Conservation (phyloP, 2,329 filamentous ascomycete genomes). For the Lizonia empirigonia region DNA sequence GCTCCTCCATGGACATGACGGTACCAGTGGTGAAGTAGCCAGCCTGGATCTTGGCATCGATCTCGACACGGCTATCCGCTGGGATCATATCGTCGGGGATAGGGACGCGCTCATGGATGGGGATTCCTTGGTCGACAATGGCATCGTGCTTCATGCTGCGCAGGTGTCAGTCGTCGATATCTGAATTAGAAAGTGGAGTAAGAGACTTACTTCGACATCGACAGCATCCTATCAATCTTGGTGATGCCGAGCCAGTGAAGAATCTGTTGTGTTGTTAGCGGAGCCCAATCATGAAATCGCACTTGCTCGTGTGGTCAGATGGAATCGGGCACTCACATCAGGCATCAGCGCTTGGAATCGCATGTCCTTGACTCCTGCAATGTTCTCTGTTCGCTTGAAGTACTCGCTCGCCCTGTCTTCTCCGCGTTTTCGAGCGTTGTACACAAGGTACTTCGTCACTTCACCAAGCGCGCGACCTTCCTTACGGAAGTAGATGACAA, state of each 20-base stretch:
- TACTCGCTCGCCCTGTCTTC: constrained; percentile 84
- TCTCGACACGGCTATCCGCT: constrained; percentile 94
- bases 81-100: constrained; percentile 95
- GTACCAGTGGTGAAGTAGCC: constrained; percentile 87
- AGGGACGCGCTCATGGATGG: constrained; percentile 86
- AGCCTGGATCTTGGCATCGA: constrained; percentile 97
- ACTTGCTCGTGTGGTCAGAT: neutral
- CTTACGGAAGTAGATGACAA: constrained; percentile 98
- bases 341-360: constrained; percentile 98
- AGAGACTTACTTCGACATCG: constrained; percentile 84
- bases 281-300: neutral
- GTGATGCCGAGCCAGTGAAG: constrained; percentile 97
- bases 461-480: constrained; percentile 94
- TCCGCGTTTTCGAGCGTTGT: constrained; percentile 79
- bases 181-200: neutral
- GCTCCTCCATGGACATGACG: constrained; percentile 84
- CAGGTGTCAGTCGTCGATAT: constrained; percentile 11
- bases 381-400: constrained; percentile 97
- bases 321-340: constrained; percentile 56
- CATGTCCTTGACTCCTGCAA: constrained; percentile 96
- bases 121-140: constrained; percentile 83
- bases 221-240: constrained; percentile 98
- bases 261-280: constrained; percentile 55
- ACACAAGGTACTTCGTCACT: constrained; percentile 85
- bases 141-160: constrained; percentile 86